These are phyloP conservation scores for Chaetomium sp. DNA, from an alignment of 2,329 filamentous ascomycete species.

Conservation along the genomic window DNA sequence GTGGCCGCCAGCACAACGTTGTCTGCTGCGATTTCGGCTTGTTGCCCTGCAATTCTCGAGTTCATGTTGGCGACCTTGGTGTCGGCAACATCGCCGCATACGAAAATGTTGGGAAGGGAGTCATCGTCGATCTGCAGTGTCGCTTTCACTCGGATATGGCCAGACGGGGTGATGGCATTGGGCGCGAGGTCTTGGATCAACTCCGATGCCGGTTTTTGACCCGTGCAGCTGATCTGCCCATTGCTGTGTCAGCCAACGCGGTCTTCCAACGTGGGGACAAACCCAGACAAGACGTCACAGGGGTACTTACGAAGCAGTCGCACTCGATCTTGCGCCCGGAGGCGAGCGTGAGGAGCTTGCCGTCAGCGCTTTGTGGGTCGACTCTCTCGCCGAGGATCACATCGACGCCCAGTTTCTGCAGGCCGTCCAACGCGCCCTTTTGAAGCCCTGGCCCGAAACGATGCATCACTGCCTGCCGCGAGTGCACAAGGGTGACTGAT, in stretches of 20 bases:
- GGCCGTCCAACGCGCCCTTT: conserved; percentile 46
- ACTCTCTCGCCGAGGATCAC: conserved; percentile 56
- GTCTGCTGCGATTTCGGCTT: conserved; percentile 54
- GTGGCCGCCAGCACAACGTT: conserved; percentile 56
- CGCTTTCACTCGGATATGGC: conserved; percentile 55
- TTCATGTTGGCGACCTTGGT: conserved; percentile 54
- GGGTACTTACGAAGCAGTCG: conserved; percentile 51
- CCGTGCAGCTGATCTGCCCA: conserved; percentile 58
- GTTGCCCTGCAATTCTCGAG: conserved; percentile 56
- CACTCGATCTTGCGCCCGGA: conserved; percentile 50
- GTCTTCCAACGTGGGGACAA: background rate
- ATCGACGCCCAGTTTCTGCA: conserved; percentile 52
- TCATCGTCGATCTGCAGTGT: conserved; percentile 59
- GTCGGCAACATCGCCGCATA: conserved; percentile 65
- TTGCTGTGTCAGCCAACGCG: background rate
- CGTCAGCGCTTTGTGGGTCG: conserved; percentile 41
- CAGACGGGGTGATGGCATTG: conserved; percentile 47
- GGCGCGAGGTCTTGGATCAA: conserved; percentile 51
- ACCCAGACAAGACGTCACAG: background rate
- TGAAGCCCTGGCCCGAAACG: conserved; percentile 51
- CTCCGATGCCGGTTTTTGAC: conserved; percentile 59
- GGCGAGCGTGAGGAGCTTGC: conserved; percentile 47
- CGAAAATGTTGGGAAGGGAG: conserved; percentile 56
- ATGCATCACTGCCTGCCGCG: conserved; percentile 55
- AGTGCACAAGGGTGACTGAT: conserved; percentile 59